Base-by-base conservation (phyloP, 352 stramenopile species). In the Globisporangium lucens region DNA sequence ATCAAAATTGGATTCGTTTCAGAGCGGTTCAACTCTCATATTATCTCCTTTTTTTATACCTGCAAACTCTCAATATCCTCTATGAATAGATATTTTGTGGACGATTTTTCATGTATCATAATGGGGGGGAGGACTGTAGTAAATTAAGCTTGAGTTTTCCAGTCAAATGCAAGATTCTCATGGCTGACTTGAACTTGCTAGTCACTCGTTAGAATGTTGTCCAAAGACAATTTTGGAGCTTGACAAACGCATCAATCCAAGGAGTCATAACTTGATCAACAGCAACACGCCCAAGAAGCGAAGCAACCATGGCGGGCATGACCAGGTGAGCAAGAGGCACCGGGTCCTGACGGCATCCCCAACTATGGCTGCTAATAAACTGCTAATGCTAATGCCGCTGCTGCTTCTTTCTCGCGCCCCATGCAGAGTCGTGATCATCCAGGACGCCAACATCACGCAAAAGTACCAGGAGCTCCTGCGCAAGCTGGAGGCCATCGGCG, bases 401-500 rank as follows among this genome's bases (percentile, higher is more conserved):
- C 0, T 47, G 15, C 38, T 33, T 3, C 30, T 33, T 33, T 24
- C 24, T 24, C 24, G 24, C 30, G 27, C 6, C 9, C 36, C 10
- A 22, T 43, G 30, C 57, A 94, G 86, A 76, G 81, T 94, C 35
- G 81, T 91, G 70, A 90, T 94, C 70, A 76, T 94, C 41, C 84
- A 90, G 64, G 86, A 93, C 61, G 71, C 77, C 53, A 92, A 93
- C 56, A 82, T 93, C 63, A 91, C 86, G 57, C 81, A 91, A 59
- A 91, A 92, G 74, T 95, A 95, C 75, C 88, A 95, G 67, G 85
- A 94, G 65, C 71, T 95, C 52, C 75, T 95, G 73, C 86, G 86
- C n/a, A 94, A 94, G 67, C 70, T 95, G 22, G 85, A 93, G 72
- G 71, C 73, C 36, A 92, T 94, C 78, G 88, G 88, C 67, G 88